phyloP scores from a whole-genome alignment of 176 grass and related monocot genomes.

The Stipa capillata region DNA sequence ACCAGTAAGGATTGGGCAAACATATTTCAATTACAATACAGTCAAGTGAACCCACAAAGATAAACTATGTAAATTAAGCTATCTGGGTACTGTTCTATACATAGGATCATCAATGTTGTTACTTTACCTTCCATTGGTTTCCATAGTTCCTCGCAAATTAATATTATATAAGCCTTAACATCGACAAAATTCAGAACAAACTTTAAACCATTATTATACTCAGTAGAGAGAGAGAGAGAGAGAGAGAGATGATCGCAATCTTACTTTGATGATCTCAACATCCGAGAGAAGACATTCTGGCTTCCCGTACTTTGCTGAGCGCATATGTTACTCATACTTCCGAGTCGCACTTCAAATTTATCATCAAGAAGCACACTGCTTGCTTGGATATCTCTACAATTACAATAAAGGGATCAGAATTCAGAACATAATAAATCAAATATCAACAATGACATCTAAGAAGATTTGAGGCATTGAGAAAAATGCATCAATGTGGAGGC shows the following conservation, averaged over 20 bases:
- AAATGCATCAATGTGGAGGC: slow-evolving; percentile 6
- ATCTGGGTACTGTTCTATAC: neutral
- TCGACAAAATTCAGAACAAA: neutral
- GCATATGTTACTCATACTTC: slow-evolving; percentile 85
- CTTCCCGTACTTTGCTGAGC: slow-evolving; percentile 74
- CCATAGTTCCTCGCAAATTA: neutral
- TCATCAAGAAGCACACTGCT: slow-evolving; percentile 95
- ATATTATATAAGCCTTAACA: neutral
- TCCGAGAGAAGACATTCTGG: slow-evolving; percentile 68
- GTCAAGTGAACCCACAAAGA: neutral
- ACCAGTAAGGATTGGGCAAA: neutral
- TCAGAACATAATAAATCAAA: slow-evolving; percentile 1
- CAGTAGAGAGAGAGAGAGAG: no score
- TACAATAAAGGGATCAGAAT: neutral
- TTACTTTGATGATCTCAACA: slow-evolving; percentile 90
- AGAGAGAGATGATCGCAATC: slow-evolving; percentile 28
- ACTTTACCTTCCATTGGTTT: neutral
- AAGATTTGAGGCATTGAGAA: neutral
- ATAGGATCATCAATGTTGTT: neutral
- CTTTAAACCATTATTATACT: neutral
- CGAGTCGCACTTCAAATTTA: slow-evolving; percentile 88
- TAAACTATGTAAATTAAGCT: neutral
- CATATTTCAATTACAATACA: neutral
- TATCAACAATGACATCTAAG: neutral
- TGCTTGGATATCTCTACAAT: slow-evolving; percentile 93